These are phyloP conservation scores for Collybia sp. DNA, from an alignment of 768 basidiomycete species.

Conservation along the genomic window DNA sequence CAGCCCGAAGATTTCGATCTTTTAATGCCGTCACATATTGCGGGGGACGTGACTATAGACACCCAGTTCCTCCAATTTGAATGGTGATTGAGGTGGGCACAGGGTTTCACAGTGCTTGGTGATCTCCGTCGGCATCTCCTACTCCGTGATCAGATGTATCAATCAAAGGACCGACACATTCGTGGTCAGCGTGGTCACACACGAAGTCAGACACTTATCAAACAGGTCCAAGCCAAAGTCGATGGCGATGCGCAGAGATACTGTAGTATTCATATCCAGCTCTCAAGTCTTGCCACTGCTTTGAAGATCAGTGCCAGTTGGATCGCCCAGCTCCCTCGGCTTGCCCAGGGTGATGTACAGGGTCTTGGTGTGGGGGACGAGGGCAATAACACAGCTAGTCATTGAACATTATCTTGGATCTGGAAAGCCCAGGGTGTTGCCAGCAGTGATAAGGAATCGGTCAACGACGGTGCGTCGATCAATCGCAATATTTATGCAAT, in stretches of 20 bases:
- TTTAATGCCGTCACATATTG: conserved; percentile 1
- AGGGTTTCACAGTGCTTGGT: background rate
- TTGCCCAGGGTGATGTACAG: background rate
- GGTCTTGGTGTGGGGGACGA: background rate
- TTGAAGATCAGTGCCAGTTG: background rate
- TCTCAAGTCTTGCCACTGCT: background rate
- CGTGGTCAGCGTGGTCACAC: background rate
- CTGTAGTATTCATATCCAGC: background rate
- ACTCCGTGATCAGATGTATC: background rate
- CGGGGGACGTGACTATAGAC: background rate
- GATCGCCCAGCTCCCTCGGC: background rate
- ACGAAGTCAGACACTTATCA: background rate
- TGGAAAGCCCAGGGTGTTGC: background rate
- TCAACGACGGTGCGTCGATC: conserved; percentile 2
- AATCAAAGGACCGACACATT: background rate
- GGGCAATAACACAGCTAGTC: background rate
- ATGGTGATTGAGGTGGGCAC: background rate
- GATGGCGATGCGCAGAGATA: background rate
- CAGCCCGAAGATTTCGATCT: background rate
- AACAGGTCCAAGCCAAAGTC: background rate
- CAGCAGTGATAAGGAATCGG: background rate
- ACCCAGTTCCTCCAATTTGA: background rate
- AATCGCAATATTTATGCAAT: too few species aligned
- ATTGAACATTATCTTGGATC: conserved; percentile 2
- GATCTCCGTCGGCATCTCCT: conserved; percentile 1